Conservation (phyloP, 768 basidiomycete genomes). For the Pisolithus albus region DNA sequence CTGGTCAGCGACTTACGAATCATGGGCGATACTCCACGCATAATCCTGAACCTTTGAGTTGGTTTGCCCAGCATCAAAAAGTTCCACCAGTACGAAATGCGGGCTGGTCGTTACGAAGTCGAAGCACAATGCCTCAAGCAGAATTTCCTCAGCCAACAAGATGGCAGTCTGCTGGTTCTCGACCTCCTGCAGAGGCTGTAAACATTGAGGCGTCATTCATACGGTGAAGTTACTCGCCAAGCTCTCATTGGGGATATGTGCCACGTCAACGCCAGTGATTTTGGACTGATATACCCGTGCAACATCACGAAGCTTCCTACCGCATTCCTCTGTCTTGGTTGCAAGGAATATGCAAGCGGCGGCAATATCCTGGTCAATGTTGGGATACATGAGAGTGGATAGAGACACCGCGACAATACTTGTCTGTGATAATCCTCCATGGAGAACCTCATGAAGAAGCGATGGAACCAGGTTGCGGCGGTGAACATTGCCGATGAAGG, state of each 20-base stretch:
- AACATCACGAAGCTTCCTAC: constrained; percentile 79
- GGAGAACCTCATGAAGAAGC: constrained; percentile 84
- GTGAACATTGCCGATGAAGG: constrained; percentile 79
- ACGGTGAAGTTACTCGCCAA: constrained; percentile 39
- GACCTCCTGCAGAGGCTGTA: constrained; percentile 49
- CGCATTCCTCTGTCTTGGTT: constrained; percentile 89
- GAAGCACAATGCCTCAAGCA: constrained; percentile 80
- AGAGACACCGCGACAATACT: constrained; percentile 16
- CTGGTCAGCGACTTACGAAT: constrained; percentile 52
- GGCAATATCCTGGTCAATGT: constrained; percentile 59
- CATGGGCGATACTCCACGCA: constrained; percentile 82
- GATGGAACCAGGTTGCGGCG: constrained; percentile 85
- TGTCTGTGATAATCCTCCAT: constrained; percentile 83
- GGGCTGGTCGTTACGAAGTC: constrained; percentile 77
- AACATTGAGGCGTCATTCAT: not conserved
- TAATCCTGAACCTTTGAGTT: constrained; percentile 55
- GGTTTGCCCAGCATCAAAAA: constrained; percentile 53
- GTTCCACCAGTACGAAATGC: constrained; percentile 66
- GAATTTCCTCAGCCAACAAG: constrained; percentile 66
- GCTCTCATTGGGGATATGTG: constrained; percentile 54
- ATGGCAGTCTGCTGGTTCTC: constrained; percentile 65
- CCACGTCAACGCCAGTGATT: constrained; percentile 47
- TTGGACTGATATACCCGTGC: constrained; percentile 71
- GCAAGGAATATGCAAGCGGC: constrained; percentile 83
- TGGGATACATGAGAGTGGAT: constrained; percentile 7